Conservation (phyloP, 202 grass and related monocot species). For the Saccharum hybrid region DNA sequence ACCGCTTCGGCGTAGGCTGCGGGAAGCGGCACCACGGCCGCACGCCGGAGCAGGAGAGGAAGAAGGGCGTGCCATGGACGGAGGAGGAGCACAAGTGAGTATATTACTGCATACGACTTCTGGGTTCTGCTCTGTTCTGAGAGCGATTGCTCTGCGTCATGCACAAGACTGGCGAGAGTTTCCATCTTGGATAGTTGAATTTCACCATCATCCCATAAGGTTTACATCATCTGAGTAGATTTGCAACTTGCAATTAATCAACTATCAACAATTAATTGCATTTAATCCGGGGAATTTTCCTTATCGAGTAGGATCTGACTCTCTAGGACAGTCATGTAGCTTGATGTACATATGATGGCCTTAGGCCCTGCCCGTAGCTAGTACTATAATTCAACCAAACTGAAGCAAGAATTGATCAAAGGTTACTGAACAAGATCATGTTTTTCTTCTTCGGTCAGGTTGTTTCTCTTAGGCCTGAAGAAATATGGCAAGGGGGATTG, state of each 20-base stretch:
- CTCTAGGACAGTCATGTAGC: slow-evolving; percentile 25
- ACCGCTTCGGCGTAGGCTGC: slow-evolving; percentile 43
- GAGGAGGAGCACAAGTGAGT: slow-evolving; percentile 94
- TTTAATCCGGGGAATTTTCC: slow-evolving; percentile 25
- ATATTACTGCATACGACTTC: slow-evolving; percentile 7
- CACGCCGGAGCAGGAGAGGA: slow-evolving; percentile 84
- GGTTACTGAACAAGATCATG: slow-evolving; percentile 46
- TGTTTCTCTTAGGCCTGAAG: slow-evolving; percentile 80
- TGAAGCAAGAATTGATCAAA: slow-evolving; percentile 2
- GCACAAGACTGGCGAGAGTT: neutral
- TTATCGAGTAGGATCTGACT: slow-evolving; percentile 17
- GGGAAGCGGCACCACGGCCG: slow-evolving; percentile 56
- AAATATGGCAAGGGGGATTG: slow-evolving; percentile 92
- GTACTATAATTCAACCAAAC: neutral
- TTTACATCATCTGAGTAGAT: slow-evolving; percentile 39
- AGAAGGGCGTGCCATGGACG: slow-evolving; percentile 98
- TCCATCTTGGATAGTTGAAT: neutral
- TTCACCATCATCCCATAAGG: slow-evolving; percentile 25
- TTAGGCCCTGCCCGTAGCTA: neutral
- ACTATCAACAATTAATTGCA: slow-evolving; percentile 43
- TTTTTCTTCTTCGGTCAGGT: slow-evolving; percentile 52
- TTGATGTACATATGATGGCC: slow-evolving; percentile 26
- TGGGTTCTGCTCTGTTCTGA: neutral
- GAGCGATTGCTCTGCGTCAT: slow-evolving; percentile 50
- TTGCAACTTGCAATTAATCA: slow-evolving; percentile 47